A percentile compares a stretch with the other conserved stretches of the same genome.
Conservation (phyloP, 2,329 filamentous ascomycete genomes). For the Calonectria pteridis region DNA sequence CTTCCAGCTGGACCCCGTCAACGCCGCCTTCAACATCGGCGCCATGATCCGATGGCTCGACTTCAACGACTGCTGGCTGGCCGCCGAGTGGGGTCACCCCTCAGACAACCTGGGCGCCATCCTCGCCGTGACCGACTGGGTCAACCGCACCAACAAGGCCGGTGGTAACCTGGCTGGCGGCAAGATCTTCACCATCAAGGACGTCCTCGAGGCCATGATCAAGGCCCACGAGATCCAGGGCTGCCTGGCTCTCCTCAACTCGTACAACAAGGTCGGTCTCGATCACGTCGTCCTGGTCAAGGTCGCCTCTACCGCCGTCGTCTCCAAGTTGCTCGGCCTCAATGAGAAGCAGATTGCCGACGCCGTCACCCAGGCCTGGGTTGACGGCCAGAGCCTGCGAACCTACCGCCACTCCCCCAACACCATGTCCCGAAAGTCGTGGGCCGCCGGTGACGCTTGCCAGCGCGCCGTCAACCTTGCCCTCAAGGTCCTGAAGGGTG, state of each 20-base stretch:
- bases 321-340: constrained; percentile 94
- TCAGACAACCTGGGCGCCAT: constrained; percentile 99
- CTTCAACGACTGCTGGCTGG: constrained; percentile 99
- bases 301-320: constrained; percentile 93
- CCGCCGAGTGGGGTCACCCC: constrained; percentile 98
- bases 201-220: constrained; percentile 97
- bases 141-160: constrained; percentile 87
- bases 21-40: constrained; percentile 98
- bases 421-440: constrained; percentile 99
- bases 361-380: constrained; percentile 96
- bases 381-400: constrained; percentile 94
- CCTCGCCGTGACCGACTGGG: constrained; percentile 96
- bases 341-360: constrained; percentile 92
- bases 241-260: constrained; percentile 96
- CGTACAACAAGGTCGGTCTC: constrained; percentile 97
- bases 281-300: constrained; percentile 99
- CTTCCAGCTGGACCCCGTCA: constrained; percentile 95
- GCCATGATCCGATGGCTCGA: constrained; percentile 99
- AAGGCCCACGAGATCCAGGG: constrained; percentile 99
- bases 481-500: constrained; percentile 91
- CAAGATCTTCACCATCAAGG: constrained; percentile 88
- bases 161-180: constrained; percentile 85
- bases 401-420: constrained; percentile 98
- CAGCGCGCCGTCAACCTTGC: constrained; percentile 93
- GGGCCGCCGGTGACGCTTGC: constrained; percentile 98